Evolutionary conservation across 345 rosid genomes (phyloP).

Genomic region (Eucalyptus pauciflora): DNA sequence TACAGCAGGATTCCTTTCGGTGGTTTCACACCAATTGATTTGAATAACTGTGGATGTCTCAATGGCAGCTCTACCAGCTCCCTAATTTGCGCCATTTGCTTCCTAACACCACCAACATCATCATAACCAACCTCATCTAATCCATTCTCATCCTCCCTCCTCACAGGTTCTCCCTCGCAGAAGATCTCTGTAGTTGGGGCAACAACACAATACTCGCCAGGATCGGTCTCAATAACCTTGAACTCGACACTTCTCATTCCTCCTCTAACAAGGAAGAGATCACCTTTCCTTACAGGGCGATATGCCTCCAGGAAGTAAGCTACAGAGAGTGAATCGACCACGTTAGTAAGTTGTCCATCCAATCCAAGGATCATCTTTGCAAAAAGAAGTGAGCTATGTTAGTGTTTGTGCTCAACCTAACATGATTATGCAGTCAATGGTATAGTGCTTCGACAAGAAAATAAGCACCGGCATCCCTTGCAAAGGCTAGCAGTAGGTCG

Average conservation of each 20-base stretch:
- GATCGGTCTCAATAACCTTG: constrained; percentile 82
- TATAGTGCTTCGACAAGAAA: background rate
- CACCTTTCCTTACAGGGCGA: constrained; percentile 94
- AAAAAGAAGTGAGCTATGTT: background rate
- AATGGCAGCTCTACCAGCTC: constrained; percentile 88
- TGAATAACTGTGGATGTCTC: constrained; percentile 88
- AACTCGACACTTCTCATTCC: constrained; percentile 97
- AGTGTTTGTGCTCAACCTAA: background rate
- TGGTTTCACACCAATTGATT: constrained; percentile 95
- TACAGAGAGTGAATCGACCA: constrained; percentile 8
- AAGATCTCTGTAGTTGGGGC: constrained; percentile 87
- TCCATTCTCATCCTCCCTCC: constrained; percentile 86
- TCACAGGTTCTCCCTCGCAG: constrained; percentile 90
- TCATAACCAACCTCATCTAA: constrained; percentile 91
- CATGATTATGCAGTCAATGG: background rate
- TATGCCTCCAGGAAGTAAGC: constrained; percentile 90
- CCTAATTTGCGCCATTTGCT: constrained; percentile 97
- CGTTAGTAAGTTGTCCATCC: background rate
- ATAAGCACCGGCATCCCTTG: background rate
- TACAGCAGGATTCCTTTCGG: constrained; percentile 78
- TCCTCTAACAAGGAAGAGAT: constrained; percentile 87
- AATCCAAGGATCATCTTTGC: background rate
- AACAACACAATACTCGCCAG: constrained; percentile 80
- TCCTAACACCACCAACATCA: constrained; percentile 96
- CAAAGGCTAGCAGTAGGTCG: background rate